Conservation (phyloP, 768 basidiomycete genomes). For the Collybiopsis luxurians region DNA sequence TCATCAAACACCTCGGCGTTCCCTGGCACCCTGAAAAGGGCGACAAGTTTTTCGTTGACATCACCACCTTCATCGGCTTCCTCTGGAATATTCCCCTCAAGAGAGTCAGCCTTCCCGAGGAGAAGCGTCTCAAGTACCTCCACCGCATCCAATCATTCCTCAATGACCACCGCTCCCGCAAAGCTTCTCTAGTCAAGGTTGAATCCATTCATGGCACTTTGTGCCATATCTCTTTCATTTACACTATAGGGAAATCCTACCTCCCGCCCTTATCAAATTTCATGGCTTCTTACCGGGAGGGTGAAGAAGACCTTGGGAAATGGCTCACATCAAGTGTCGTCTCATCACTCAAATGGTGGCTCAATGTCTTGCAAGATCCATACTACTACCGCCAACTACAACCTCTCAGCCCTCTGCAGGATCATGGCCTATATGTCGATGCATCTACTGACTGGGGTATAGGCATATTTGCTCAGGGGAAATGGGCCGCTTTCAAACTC, state of each 20-base stretch:
- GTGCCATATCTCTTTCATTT: conserved; percentile 29
- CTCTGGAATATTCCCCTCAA: conserved; percentile 25
- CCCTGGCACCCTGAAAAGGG: conserved; percentile 30
- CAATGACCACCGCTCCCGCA: background rate
- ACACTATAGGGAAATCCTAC: conserved; percentile 19
- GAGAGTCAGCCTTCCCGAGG: conserved; percentile 26
- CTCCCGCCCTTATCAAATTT: conserved; percentile 25
- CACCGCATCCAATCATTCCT: conserved; percentile 10
- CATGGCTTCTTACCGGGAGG: conserved; percentile 18
- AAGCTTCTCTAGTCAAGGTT: background rate
- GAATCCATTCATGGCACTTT: conserved; percentile 27
- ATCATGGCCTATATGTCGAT: conserved; percentile 28
- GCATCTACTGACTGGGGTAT: conserved; percentile 39
- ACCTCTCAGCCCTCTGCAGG: background rate
- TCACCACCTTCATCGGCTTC: conserved; percentile 29
- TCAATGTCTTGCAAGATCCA: conserved; percentile 13
- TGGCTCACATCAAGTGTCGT: conserved; percentile 16
- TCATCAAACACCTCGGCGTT: conserved; percentile 17
- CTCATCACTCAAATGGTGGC: too few species aligned
- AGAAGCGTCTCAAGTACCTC: conserved; percentile 28
- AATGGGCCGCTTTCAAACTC: conserved; percentile 28
- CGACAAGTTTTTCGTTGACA: conserved; percentile 15
- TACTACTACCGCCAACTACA: background rate
- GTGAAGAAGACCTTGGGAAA: background rate
- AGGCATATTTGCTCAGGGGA: conserved; percentile 23